Conservation (phyloP, 139 green algal species). For the Chlamydomonas asymmetrica region DNA sequence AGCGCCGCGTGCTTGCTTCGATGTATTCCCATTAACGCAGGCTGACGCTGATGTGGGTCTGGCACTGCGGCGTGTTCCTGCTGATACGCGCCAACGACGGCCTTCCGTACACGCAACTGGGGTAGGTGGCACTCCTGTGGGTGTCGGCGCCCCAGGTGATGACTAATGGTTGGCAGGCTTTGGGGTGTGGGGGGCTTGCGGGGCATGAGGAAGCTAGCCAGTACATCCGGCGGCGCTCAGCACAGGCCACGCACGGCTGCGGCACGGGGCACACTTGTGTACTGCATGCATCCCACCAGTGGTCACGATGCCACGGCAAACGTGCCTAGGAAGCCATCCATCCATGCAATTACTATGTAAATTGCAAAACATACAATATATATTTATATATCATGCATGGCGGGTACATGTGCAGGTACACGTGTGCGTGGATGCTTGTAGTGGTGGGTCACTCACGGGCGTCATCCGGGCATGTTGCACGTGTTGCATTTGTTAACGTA, state of each 20-base stretch:
- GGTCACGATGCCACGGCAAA: too few relatives aligned
- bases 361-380: too few relatives aligned
- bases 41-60: slow-evolving; percentile 56
- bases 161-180: neutral
- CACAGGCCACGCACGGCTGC: neutral
- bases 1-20: neutral
- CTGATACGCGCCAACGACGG: slow-evolving; percentile 47
- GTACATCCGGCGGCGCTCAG: neutral
- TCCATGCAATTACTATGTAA: too few relatives aligned
- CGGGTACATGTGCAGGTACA: too few relatives aligned
- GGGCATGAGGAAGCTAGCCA: neutral
- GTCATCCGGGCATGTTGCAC: too few relatives aligned
- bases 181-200: neutral
- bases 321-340: too few relatives aligned
- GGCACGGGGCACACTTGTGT: too few relatives aligned
- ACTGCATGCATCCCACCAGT: too few relatives aligned
- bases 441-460: too few relatives aligned
- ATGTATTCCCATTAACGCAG: slow-evolving; percentile 17
- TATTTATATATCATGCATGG: too few relatives aligned
- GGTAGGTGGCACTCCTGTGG: slow-evolving; percentile 17
- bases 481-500: too few relatives aligned
- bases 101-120: slow-evolving; percentile 35
- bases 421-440: too few relatives aligned
- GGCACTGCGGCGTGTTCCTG: slow-evolving; percentile 54
- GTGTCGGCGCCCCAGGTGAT: neutral